phyloP scores from a whole-genome alignment of 1,284 basidiomycete species.

The Melanopsichium pennsylvanicum region DNA sequence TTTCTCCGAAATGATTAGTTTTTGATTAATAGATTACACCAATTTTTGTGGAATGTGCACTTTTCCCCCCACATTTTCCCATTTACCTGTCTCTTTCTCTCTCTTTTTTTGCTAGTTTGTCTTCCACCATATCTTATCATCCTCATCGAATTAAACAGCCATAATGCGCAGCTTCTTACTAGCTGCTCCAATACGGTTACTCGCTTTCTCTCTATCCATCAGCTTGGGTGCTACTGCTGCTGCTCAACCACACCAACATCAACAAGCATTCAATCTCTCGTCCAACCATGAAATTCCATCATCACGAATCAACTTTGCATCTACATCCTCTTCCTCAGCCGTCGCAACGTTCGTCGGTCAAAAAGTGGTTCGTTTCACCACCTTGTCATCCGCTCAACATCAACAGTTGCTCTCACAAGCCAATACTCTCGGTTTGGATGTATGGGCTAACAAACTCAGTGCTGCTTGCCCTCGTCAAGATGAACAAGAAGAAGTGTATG shows the following conservation, averaged over 20 bases:
- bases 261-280: constrained; percentile 12
- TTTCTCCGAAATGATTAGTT: too few relatives aligned
- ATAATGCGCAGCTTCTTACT: constrained; percentile 20
- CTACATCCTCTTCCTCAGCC: background rate
- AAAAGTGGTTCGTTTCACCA: constrained; percentile 31
- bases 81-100: too few relatives aligned
- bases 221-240: background rate
- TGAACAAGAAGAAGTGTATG: background rate
- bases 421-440: constrained; percentile 12
- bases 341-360: constrained; percentile 21
- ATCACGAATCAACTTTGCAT: constrained; percentile 12
- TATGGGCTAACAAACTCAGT: constrained; percentile 25
- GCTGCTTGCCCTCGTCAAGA: constrained; percentile 7
- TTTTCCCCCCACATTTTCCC: too few relatives aligned
- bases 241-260: constrained; percentile 7
- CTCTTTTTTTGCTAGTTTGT: too few relatives aligned
- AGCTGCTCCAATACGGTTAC: too few relatives aligned
- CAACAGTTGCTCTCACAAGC: constrained; percentile 11
- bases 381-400: constrained; percentile 1
- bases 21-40: too few relatives aligned
- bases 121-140: background rate
- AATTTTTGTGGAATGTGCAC: too few relatives aligned
- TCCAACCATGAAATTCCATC: background rate
- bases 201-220: constrained; percentile 2
- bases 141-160: background rate